Evolutionary conservation across 1,284 basidiomycete species (phyloP).

Genomic region (Papiliotrema terrestris): DNA sequence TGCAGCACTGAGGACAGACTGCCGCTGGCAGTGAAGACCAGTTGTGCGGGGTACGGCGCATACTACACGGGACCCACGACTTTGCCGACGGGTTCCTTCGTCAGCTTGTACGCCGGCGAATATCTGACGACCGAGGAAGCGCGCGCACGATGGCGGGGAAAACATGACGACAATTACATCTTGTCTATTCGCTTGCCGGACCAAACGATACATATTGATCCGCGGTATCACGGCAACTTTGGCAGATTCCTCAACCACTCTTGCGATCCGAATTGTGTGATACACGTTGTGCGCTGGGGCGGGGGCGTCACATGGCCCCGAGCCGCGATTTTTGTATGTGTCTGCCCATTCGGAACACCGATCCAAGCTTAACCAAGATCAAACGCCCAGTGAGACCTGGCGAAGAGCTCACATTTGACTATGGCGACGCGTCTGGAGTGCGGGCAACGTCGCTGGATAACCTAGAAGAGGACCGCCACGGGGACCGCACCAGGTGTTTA

Average conservation of each 20-base stretch:
- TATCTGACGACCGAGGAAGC: conserved; percentile 27
- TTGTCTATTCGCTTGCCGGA: conserved; percentile 21
- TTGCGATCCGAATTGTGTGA: conserved; percentile 33
- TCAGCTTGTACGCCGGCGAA: conserved; percentile 34
- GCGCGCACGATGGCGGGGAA: conserved; percentile 17
- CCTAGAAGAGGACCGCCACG: not conserved
- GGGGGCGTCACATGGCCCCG: conserved; percentile 15
- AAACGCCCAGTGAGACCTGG: conserved; percentile 16
- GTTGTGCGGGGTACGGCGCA: conserved; percentile 13
- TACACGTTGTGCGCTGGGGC: conserved; percentile 31
- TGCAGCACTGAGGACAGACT: not conserved
- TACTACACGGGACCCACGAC: conserved; percentile 14
- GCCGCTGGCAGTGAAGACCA: too few species aligned
- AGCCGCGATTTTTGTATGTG: conserved; percentile 36
- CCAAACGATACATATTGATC: conserved; percentile 27
- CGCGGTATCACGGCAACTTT: conserved; percentile 27
- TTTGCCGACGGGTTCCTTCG: conserved; percentile 21
- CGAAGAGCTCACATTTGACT: conserved; percentile 37
- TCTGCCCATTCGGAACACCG: not conserved
- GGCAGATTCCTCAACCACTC: conserved; percentile 36
- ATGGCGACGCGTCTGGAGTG: conserved; percentile 27
- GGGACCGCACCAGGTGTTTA: conserved; percentile 17
- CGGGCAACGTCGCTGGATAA: not conserved
- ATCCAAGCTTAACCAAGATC: conserved; percentile 11
- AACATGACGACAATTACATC: conserved; percentile 29